These are phyloP conservation scores for Baorangia bicolor DNA, from an alignment of 768 basidiomycete species.

Conservation along the genomic window DNA sequence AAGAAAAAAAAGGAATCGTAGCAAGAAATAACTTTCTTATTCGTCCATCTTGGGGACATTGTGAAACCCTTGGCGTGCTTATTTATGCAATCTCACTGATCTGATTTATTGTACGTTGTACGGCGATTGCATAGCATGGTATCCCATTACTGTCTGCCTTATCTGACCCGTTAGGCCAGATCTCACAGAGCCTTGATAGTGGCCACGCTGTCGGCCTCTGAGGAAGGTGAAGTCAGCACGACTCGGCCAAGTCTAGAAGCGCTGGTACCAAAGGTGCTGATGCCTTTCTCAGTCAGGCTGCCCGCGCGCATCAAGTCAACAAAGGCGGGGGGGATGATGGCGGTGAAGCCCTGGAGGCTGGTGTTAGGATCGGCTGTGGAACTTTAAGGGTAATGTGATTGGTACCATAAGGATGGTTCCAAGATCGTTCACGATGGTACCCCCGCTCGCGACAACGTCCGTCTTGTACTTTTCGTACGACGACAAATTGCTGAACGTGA, in stretches of 20 bases:
- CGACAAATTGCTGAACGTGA: background rate
- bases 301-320: background rate
- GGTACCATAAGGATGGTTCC: background rate
- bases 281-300: constrained; percentile 4
- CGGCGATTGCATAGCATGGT: background rate
- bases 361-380: background rate
- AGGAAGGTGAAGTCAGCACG: background rate
- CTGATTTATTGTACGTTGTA: background rate
- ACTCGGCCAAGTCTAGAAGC: background rate
- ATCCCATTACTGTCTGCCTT: background rate
- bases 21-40: background rate
- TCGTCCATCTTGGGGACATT: too few species aligned
- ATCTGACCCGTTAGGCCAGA: too few species aligned
- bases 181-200: background rate
- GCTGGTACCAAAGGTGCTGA: constrained; percentile 13
- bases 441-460: background rate
- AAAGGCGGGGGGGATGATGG: constrained; percentile 3
- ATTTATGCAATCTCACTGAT: background rate
- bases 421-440: constrained; percentile 14
- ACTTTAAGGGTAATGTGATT: background rate
- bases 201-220: constrained; percentile 16
- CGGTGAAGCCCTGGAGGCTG: constrained; percentile 18
- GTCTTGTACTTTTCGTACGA: constrained; percentile 17
- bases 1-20: background rate
- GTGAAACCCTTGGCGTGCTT: background rate